Evolutionary conservation across 306 rosid genomes (phyloP).

Genomic region (Quercus suber): DNA sequence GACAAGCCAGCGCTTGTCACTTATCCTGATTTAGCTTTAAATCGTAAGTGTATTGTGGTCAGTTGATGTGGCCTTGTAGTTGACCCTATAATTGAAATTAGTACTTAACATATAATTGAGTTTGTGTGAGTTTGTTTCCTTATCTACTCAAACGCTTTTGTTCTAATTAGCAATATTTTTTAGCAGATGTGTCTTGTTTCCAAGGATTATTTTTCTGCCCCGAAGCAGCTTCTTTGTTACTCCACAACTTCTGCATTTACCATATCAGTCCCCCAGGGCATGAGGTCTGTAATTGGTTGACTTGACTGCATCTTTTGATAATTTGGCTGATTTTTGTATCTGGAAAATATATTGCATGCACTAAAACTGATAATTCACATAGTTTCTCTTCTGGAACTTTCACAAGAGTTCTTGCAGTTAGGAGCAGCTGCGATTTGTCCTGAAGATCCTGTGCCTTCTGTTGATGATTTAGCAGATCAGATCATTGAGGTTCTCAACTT

Average conservation of each 20-base stretch:
- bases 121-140: background rate
- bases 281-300: conserved; percentile 65
- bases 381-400: conserved; percentile 60
- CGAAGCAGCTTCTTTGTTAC: conserved; percentile 89
- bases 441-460: conserved; percentile 63
- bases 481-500: conserved; percentile 76
- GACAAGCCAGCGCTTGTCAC: conserved; percentile 85
- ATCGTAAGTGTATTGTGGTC: conserved; percentile 46
- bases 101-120: background rate
- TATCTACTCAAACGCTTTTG: background rate
- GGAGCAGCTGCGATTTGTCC: conserved; percentile 84
- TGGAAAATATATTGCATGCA: conserved; percentile 1
- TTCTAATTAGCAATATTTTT: conserved; percentile 19
- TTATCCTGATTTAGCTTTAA: conserved; percentile 89
- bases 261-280: conserved; percentile 97
- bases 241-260: conserved; percentile 92
- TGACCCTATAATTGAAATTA: background rate
- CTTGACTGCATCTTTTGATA: conserved; percentile 12
- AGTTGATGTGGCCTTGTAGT: background rate
- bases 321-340: background rate
- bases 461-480: conserved; percentile 87
- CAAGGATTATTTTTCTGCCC: conserved; percentile 95
- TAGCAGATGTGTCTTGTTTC: conserved; percentile 84
- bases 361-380: conserved; percentile 50
- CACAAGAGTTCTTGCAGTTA: conserved; percentile 87